Base-by-base conservation (phyloP, 2,329 filamentous ascomycete species). In the Penicillium sp. region DNA sequence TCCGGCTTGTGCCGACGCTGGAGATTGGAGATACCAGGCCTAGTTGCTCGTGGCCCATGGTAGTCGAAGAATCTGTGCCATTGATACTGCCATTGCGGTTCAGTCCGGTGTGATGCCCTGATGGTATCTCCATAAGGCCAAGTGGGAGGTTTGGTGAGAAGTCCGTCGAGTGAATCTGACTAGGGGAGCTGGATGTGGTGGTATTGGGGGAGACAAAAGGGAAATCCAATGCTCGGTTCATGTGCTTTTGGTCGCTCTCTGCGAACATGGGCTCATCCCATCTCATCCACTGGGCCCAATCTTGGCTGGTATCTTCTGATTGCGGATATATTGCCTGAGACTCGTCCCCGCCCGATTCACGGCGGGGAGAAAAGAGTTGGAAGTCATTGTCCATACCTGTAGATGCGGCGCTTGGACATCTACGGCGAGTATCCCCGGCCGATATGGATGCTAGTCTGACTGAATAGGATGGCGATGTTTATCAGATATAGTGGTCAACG, bases 231-330 rank as follows among this genome's bases (percentile, higher is more conserved):
- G 68, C 61, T 19, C 69, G 61, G 55, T 68, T 55, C 59, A 68
- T 61, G 13, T 70, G 63, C 54, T 71, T 71, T n/a, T 71, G 70
- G 38, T 67, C 58, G n/a, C 60, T 43, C 26, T 76, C 72, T 1
- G 69, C 58, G 43, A 73, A 71, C 26, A 71, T 69, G 28, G 75
- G 68, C 16, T 78, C 78, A 63, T 80, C 78, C 78, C 78, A 80
- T 68, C 74, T 70, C 78, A 80, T 80, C 78, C 78, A 80, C 63
- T 80, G 76, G 13, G 75, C 77, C 78, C 78, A 80, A 56, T 80
- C 78, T 60, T 77, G 73, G n/a, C 65, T 72, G 10, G 68, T 53
- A 28, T 73, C 71, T 30, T 76, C 73, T 26, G 69, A 59, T 13
- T 70, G 64, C 2, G 69, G 55, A 28, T 68, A 64, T 6, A 62